A percentile compares a stretch with the other conserved stretches of the same genome.
These are phyloP conservation scores for Diaporthe velutina DNA, from an alignment of 2,329 filamentous ascomycete species.

Conservation along the genomic window DNA sequence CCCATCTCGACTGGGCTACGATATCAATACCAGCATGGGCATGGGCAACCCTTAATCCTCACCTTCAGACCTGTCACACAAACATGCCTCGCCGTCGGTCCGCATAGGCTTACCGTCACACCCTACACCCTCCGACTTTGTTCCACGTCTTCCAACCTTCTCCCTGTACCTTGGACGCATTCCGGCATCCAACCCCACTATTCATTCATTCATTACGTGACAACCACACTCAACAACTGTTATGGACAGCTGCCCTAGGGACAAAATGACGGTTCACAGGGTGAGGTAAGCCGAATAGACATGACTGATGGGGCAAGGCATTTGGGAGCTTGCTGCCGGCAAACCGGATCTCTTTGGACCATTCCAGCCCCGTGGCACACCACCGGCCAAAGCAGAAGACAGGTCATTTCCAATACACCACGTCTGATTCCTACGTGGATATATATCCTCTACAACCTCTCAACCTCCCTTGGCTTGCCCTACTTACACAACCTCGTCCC, in stretches of 20 bases:
- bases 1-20: constrained; percentile 3
- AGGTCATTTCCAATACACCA: background rate
- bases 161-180: background rate
- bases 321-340: background rate
- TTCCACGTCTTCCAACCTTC: background rate
- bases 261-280: constrained; percentile 18
- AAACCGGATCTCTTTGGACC: background rate
- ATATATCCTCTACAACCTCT: background rate
- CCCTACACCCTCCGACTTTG: background rate
- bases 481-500: background rate
- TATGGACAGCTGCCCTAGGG: background rate
- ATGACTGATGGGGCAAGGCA: background rate
- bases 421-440: background rate
- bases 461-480: background rate
- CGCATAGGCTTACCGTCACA: background rate
- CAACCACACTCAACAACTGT: background rate
- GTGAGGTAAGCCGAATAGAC: constrained; percentile 29
- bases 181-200: background rate
- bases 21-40: background rate
- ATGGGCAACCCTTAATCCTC: constrained; percentile 4
- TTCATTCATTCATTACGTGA: background rate
- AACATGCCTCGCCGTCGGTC: background rate
- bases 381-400: background rate
- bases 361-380: too few species aligned
- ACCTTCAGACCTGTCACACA: constrained; percentile 8